Base-by-base conservation (phyloP, 305 asterid genomes). In the Fraxinus floribunda region DNA sequence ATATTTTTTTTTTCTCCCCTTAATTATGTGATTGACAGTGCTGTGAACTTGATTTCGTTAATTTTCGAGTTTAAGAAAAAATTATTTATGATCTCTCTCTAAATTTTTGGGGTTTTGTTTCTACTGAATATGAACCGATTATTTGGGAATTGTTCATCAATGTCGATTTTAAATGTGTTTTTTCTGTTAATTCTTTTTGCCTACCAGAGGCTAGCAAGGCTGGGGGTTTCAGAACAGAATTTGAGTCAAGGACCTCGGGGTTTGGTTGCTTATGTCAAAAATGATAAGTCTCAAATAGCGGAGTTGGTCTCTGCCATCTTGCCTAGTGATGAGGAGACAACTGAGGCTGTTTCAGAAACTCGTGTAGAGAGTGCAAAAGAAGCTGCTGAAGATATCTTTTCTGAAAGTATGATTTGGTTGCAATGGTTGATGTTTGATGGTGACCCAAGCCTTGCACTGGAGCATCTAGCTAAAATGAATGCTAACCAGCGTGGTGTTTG, bases 361-460 rank as follows among this genome's bases (percentile, higher is more conserved):
- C 82, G 76, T 34, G 77, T 46, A 18, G 89, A 74, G 79, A 80
- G 85, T 46, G 46, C 86, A 39, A 81, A 57, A 72, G 32, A 83
- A 55, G 87, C 79, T 76, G 83, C 88, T 78, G 87, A 89, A 77
- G 91, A 90, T 38, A 81, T 84, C 32, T 88, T 86, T 79, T 84
- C 46, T 1, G 98, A 94, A 82, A 90, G 97, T 85, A 81, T 93
- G 88, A 38, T 32, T 52, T 97, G 99, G 99, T 81, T 94, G 90
- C 94, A 88, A 83, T 97, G 99, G 98, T 83, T 97, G 92, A 97
- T 97, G 98, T 97, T 97, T 39, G 95, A 92, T 84, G 91, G 91
- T 20, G 92, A 94, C 16, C 98, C 98, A 3, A 77, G 83, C n/a
- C 49, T 73, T 79, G 93, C 94, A n/a, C 86, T 97, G 16, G 89